A percentile compares a stretch with the other conserved stretches of the same genome.
These are phyloP conservation scores for Pseudopyricularia javanii DNA, from an alignment of 2,329 filamentous ascomycete species.

Conservation along the genomic window DNA sequence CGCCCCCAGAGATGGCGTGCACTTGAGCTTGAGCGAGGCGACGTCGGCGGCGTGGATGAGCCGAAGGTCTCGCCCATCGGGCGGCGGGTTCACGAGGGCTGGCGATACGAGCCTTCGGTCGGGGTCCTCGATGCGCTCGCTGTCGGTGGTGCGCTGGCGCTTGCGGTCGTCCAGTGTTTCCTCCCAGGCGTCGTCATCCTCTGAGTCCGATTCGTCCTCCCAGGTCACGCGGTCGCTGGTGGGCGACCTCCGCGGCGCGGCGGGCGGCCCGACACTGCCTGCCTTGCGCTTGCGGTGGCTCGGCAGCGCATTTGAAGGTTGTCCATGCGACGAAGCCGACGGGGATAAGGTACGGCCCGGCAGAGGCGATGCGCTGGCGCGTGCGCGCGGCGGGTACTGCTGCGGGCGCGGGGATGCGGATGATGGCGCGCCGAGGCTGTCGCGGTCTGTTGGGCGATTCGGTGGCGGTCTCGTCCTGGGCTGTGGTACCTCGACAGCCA, in stretches of 20 bases:
- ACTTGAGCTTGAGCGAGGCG: conserved; percentile 36
- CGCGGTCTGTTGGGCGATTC: conserved; percentile 11
- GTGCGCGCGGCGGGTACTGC: conserved; percentile 4
- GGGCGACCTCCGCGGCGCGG: conserved; percentile 25
- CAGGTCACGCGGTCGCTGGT: conserved; percentile 35
- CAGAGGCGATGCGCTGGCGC: conserved; percentile 9
- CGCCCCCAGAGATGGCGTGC: conserved; percentile 35
- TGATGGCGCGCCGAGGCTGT: conserved; percentile 15
- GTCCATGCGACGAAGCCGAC: conserved; percentile 10
- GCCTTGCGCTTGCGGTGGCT: conserved; percentile 35
- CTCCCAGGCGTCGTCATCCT: conserved; percentile 39
- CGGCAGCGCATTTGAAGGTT: conserved; percentile 7
- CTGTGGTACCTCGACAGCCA: conserved; percentile 28
- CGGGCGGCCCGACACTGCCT: conserved; percentile 14
- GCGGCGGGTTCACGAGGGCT: conserved; percentile 30
- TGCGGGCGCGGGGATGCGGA: conserved; percentile 27
- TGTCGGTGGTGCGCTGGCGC: conserved; percentile 20
- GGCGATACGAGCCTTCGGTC: conserved; percentile 16
- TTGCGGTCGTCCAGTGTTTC: conserved; percentile 31
- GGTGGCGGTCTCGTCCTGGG: conserved; percentile 22
- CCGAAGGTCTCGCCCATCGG: conserved; percentile 27
- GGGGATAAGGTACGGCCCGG: conserved; percentile 5
- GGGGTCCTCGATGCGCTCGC: conserved; percentile 10
- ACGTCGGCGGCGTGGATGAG: conserved; percentile 50
- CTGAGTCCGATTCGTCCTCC: conserved; percentile 34